A percentile compares a stretch with the other conserved stretches of the same genome.
phyloP scores from a whole-genome alignment of 2,329 filamentous ascomycete genomes.

The Fusarium aywerte region DNA sequence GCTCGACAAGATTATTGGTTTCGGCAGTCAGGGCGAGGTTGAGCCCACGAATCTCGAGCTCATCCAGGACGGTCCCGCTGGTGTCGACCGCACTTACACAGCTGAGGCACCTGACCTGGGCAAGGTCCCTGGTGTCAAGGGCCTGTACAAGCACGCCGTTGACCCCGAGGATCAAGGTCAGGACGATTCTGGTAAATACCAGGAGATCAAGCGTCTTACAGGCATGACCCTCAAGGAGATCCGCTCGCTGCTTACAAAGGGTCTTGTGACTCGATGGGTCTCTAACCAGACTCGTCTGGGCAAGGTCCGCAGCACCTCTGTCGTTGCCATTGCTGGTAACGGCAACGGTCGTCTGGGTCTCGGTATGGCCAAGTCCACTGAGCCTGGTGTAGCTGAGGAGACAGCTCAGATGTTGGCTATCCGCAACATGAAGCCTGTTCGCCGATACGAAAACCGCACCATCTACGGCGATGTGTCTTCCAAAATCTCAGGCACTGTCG shows the following conservation, averaged over 20 bases:
- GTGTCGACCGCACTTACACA: conserved; percentile 51
- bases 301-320: conserved; percentile 83
- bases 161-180: conserved; percentile 63
- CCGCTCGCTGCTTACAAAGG: conserved; percentile 71
- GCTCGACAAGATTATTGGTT: conserved; percentile 50
- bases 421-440: conserved; percentile 91
- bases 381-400: conserved; percentile 71
- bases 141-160: conserved; percentile 59
- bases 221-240: conserved; percentile 65
- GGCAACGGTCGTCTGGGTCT: conserved; percentile 85
- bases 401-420: conserved; percentile 86
- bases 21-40: conserved; percentile 48
- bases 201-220: conserved; percentile 65
- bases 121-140: conserved; percentile 64
- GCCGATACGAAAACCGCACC: conserved; percentile 89
- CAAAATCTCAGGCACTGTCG: conserved; percentile 89
- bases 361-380: conserved; percentile 88
- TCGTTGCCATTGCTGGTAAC: conserved; percentile 87
- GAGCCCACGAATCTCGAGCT: conserved; percentile 52
- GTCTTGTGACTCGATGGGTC: conserved; percentile 78
- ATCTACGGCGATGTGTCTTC: conserved; percentile 85
- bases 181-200: conserved; percentile 63
- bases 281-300: conserved; percentile 95
- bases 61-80: conserved; percentile 52
- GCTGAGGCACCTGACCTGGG: conserved; percentile 62